Evolutionary conservation across 768 basidiomycete species (phyloP).

Genomic region (Rhodocollybia butyracea): DNA sequence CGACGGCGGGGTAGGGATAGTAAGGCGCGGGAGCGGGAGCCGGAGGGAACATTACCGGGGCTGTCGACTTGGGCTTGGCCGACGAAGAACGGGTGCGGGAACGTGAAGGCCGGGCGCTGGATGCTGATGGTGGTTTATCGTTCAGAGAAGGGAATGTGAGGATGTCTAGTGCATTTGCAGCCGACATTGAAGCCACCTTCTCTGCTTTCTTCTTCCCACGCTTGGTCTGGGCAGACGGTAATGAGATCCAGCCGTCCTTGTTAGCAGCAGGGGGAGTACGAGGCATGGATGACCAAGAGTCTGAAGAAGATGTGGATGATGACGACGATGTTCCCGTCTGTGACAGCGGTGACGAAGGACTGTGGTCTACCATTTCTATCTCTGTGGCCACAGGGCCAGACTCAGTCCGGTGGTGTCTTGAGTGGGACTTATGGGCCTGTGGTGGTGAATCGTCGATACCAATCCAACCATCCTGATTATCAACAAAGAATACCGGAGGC

Average conservation of each 20-base stretch:
- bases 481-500: slow-evolving; percentile 21
- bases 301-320: slow-evolving; percentile 17
- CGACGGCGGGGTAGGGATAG: not conserved
- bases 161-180: not conserved
- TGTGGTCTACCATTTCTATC: slow-evolving; percentile 14
- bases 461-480: slow-evolving; percentile 46
- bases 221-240: slow-evolving; percentile 10
- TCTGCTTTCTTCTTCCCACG: not conserved
- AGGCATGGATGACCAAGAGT: not conserved
- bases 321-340: slow-evolving; percentile 25
- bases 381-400: slow-evolving; percentile 27
- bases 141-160: slow-evolving; percentile 1
- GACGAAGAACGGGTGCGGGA: not conserved
- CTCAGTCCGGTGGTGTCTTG: slow-evolving; percentile 32
- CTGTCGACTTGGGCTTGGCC: not conserved
- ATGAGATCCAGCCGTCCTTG: slow-evolving; percentile 40
- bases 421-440: slow-evolving; percentile 32
- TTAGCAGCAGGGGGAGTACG: not conserved
- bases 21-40: not conserved
- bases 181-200: not conserved
- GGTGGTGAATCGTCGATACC: slow-evolving; percentile 26
- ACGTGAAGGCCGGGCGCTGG: not conserved
- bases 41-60: not conserved
- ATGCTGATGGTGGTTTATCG: not conserved
- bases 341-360: slow-evolving; percentile 14